Conservation (phyloP, 148 eudicot species). For the Diospyros lotus region DNA sequence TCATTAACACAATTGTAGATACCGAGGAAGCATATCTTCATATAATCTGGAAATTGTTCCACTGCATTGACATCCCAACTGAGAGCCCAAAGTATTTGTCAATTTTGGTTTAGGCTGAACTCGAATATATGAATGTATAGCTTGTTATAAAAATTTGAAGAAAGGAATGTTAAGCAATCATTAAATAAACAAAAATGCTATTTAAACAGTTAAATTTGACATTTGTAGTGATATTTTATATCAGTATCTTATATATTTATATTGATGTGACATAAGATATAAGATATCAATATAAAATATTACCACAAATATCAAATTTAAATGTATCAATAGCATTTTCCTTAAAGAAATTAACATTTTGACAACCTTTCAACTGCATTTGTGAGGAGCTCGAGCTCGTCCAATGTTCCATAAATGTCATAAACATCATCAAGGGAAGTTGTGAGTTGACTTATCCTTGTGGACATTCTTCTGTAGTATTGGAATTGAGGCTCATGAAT, state of each 20-base stretch:
- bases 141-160: no score
- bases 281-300: no score
- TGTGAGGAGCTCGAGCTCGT: slow-evolving; percentile 15
- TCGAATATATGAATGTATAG: background rate
- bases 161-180: no score
- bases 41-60: slow-evolving; percentile 7
- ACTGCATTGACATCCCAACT: slow-evolving; percentile 12
- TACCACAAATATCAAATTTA: no score
- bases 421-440: slow-evolving; percentile 15
- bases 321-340: no score
- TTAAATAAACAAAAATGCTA: no score
- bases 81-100: background rate
- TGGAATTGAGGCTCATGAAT: slow-evolving; percentile 17
- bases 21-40: slow-evolving; percentile 7
- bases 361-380: slow-evolving; percentile 8
- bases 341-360: no score
- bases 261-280: no score
- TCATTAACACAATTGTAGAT: slow-evolving; percentile 5
- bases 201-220: no score
- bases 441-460: slow-evolving; percentile 14
- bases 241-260: no score
- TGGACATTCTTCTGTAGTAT: slow-evolving; percentile 5
- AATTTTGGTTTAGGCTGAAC: background rate
- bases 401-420: slow-evolving; percentile 8
- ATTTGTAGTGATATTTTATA: no score